Conservation (phyloP, 1,139 yeast species). For the Geotrichum carabidarum region DNA sequence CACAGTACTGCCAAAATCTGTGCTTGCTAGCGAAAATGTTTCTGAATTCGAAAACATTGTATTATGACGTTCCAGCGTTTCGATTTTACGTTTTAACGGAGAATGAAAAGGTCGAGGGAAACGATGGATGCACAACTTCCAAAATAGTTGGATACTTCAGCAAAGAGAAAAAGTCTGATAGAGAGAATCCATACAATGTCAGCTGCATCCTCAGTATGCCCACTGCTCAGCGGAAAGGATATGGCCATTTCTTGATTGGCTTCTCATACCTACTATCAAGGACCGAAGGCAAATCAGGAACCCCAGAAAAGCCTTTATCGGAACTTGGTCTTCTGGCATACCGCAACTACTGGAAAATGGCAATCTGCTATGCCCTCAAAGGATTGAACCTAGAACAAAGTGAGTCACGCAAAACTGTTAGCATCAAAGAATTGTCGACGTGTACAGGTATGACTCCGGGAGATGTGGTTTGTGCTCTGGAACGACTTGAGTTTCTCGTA, state of each 20-base stretch:
- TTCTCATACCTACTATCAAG: constrained; percentile 77
- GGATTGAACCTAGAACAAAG: constrained; percentile 20
- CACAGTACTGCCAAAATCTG: constrained; percentile 78
- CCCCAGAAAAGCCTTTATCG: constrained; percentile 92
- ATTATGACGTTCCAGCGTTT: constrained; percentile 94
- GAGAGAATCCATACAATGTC: constrained; percentile 53
- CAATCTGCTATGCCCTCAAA: constrained; percentile 50
- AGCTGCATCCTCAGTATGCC: constrained; percentile 91
- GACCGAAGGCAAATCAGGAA: constrained; percentile 73
- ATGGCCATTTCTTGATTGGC: constrained; percentile 82
- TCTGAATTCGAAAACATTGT: constrained; percentile 82
- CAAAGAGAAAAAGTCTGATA: constrained; percentile 64
- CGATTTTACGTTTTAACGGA: constrained; percentile 81
- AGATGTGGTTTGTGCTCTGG: constrained; percentile 83
- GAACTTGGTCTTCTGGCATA: constrained; percentile 82
- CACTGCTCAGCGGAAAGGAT: constrained; percentile 79
- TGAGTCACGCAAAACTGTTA: not conserved
- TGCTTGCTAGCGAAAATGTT: constrained; percentile 86
- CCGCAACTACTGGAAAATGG: constrained; percentile 77
- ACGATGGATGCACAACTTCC: not conserved
- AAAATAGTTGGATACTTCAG: constrained; percentile 86
- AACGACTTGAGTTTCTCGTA: constrained; percentile 60
- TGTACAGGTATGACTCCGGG: constrained; percentile 77
- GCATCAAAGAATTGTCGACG: constrained; percentile 47
- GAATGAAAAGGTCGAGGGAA: constrained; percentile 43